Evolutionary conservation across 2,329 filamentous ascomycete species (phyloP).

Genomic region (Cladophialophora carrionii): DNA sequence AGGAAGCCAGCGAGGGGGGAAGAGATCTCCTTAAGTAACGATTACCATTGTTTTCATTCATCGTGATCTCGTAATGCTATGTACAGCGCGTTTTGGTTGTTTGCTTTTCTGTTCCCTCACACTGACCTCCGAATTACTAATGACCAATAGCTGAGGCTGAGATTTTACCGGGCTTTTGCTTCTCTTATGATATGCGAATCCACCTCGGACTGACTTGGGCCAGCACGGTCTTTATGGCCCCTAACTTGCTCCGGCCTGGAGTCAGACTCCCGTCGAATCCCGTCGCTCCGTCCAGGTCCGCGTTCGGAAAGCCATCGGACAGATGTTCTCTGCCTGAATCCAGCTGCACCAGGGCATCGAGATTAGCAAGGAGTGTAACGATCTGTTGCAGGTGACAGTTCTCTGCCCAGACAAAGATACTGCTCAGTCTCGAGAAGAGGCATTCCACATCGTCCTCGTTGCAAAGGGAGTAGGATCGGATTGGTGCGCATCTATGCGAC

Average conservation of each 20-base stretch:
- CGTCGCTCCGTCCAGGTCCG: constrained; percentile 1
- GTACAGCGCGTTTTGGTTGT: not conserved
- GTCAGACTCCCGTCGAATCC: not conserved
- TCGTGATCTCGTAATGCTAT: not conserved
- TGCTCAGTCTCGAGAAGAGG: constrained; percentile 24
- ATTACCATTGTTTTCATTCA: constrained; percentile 10
- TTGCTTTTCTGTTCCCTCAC: not conserved
- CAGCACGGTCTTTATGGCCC: constrained; percentile 4
- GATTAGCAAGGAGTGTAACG: constrained; percentile 24
- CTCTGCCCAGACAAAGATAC: constrained; percentile 32
- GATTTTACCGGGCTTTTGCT: not conserved
- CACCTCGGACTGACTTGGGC: constrained; percentile 12
- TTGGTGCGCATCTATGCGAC: constrained; percentile 14
- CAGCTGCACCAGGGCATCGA: constrained; percentile 20
- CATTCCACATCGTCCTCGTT: constrained; percentile 27
- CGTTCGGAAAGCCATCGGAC: constrained; percentile 11
- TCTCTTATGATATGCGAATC: constrained; percentile 4
- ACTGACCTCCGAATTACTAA: not conserved
- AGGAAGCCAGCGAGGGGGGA: not conserved
- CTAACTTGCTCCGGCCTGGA: constrained; percentile 5
- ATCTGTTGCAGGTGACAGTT: constrained; percentile 26
- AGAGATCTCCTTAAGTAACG: not conserved
- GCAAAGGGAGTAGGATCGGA: constrained; percentile 27
- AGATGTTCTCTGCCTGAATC: constrained; percentile 14
- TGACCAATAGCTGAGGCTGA: not conserved